Base-by-base conservation (phyloP, 305 asterid species). In the Rubia occidens region DNA sequence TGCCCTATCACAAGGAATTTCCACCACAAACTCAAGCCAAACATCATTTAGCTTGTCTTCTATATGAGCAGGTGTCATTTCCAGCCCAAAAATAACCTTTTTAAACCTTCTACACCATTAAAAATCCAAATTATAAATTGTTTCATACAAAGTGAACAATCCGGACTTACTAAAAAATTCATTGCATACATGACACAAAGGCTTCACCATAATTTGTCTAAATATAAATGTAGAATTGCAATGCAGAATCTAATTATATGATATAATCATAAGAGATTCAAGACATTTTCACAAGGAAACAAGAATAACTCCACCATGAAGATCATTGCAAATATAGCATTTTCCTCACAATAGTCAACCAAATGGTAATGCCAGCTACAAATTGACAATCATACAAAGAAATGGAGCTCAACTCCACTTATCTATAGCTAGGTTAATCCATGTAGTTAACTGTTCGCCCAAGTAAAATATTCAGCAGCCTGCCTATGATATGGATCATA, bases 11-110 rank as follows among this genome's bases (percentile, higher is more conserved):
- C 93, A 87, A 1, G 91, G 85, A 11, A n/a, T 78, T 75, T 84
- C 83, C 73, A 88, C 91, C 2, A 96, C 96, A 83, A 92, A 92
- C 78, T 89, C 92, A 77, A 92, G 93, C 96, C 98, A 89, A 24
- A 96, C 96, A 82, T 92, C 98, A 74, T 92, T 76, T 65, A 92
- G 96, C 84, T 84, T 82, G 79, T 92, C 98, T 76, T 92, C 98
- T 13, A 89, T 93, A 60, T 92, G 98, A 3, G 98, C 96, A 32
- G 98, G 98, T 26, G 98, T 96, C 39, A 96, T 89, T 51, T 96
- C 98, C 81, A 92, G 76, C 72, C 96, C 96, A 47, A 92, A 92
- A 72, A 89, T 91, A 89, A 89, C 29, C 85, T 82, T 18, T 72
- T 72, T 83, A 24, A 93, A 60, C 84, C 96, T 71, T 85, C 85